phyloP scores from a whole-genome alignment of 108 stramenopile species.

The Aurantiochytrium sp. region DNA sequence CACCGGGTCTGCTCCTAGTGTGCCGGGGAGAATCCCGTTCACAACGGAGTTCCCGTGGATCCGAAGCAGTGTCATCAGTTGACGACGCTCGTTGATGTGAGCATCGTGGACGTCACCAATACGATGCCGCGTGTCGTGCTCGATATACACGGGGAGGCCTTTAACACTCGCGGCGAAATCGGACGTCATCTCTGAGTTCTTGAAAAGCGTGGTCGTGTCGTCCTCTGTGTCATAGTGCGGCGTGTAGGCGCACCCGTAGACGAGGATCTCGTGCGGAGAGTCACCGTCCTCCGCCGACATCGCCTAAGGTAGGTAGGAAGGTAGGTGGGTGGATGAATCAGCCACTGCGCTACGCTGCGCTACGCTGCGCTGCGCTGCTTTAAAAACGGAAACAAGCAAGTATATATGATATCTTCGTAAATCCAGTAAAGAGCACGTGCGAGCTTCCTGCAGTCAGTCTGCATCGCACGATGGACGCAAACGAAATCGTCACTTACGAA shows the following conservation, averaged over 20 bases:
- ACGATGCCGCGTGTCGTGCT: background rate
- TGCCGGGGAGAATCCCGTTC: background rate
- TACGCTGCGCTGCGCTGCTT: no score
- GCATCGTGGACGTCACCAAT: background rate
- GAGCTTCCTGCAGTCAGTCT: no score
- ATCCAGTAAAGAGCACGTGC: no score
- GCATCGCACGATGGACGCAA: no score
- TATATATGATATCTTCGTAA: no score
- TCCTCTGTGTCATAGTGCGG: background rate
- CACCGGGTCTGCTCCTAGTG: background rate
- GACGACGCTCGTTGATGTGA: background rate
- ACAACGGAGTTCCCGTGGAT: background rate
- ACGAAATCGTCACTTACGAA: no score
- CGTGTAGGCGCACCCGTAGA: background rate
- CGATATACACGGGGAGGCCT: background rate
- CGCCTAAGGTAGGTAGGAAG: no score
- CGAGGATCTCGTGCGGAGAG: background rate
- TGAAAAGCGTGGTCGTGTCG: background rate
- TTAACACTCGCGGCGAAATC: background rate
- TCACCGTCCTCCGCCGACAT: no score
- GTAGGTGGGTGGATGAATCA: no score
- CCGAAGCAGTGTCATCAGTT: background rate
- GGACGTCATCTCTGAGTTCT: background rate
- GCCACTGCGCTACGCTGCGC: no score
- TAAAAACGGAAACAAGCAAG: no score